Percentiles rank a stretch among this genome's conserved stretches.
Evolutionary conservation across 1,284 basidiomycete species (phyloP).

Genomic region (Rhodotorula sp.): DNA sequence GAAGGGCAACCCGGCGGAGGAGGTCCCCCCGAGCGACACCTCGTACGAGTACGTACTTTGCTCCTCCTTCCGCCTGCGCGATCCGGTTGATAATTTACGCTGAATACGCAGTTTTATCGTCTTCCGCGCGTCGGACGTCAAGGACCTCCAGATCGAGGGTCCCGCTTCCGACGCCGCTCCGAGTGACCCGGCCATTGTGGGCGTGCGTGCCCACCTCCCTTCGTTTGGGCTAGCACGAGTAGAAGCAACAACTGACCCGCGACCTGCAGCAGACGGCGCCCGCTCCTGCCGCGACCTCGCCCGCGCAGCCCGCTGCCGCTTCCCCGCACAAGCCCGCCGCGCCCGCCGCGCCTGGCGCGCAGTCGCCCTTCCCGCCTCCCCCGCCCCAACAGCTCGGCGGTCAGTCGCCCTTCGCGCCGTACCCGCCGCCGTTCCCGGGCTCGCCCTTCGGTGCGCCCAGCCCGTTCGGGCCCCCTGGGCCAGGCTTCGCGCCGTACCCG

Average conservation of each 20-base stretch:
- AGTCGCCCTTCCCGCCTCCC: conserved; percentile 25
- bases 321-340: conserved; percentile 25
- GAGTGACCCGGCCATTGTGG: conserved; percentile 48
- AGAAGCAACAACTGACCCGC: not conserved
- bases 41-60: conserved; percentile 45
- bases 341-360: conserved; percentile 18
- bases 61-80: not conserved
- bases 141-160: conserved; percentile 49
- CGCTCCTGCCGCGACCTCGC: conserved; percentile 2
- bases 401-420: conserved; percentile 26
- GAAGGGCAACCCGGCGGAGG: conserved; percentile 44
- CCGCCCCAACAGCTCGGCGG: conserved; percentile 16
- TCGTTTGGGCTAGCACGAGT: accelerated
- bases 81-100: not conserved
- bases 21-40: conserved; percentile 46
- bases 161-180: conserved; percentile 35
- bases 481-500: conserved; percentile 17
- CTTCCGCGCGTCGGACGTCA: conserved; percentile 48
- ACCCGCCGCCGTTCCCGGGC: conserved; percentile 25
- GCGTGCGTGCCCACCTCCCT: conserved; percentile 28
- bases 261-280: too few relatives aligned
- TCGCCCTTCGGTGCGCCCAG: conserved; percentile 19
- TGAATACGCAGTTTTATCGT: conserved; percentile 44
- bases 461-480: conserved; percentile 31
- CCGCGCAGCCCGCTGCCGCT: conserved; percentile 9